Evolutionary conservation across 768 basidiomycete genomes (phyloP).

Genomic region (Strobilomyces dryophilus): DNA sequence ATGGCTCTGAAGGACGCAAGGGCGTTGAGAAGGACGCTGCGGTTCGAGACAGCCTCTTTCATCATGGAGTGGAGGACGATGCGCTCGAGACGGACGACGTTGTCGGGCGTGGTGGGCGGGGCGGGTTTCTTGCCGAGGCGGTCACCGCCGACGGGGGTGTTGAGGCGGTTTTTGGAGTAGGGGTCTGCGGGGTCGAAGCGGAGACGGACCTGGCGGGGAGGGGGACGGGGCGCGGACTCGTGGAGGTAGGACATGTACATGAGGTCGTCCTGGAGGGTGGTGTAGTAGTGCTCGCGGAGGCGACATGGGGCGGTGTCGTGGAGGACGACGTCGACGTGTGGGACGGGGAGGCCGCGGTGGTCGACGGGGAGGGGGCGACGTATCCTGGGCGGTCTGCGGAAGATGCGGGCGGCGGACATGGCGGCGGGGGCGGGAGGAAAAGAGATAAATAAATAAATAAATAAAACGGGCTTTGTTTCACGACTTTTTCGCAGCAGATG

Average conservation of each 20-base stretch:
- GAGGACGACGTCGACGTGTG: conserved; percentile 60
- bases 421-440: background rate
- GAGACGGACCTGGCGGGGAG: conserved; percentile 56
- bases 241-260: conserved; percentile 96
- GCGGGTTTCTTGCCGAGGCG: conserved; percentile 64
- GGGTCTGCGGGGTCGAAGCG: conserved; percentile 76
- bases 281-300: conserved; percentile 79
- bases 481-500: conserved; percentile 22
- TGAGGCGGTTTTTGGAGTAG: conserved; percentile 74
- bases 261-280: conserved; percentile 78
- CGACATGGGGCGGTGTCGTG: conserved; percentile 72
- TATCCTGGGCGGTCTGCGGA: conserved; percentile 50
- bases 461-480: conserved; percentile 7
- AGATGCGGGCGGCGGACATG: conserved; percentile 36
- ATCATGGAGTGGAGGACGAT: conserved; percentile 86
- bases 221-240: conserved; percentile 49
- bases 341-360: conserved; percentile 63
- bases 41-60: conserved; percentile 72
- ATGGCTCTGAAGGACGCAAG: conserved; percentile 86
- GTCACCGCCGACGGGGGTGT: conserved; percentile 70
- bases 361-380: conserved; percentile 44
- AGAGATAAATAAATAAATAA: background rate
- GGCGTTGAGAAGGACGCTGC: conserved; percentile 71
- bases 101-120: conserved; percentile 61
- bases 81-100: conserved; percentile 72